Percentiles rank a stretch among this genome's conserved stretches.
These are phyloP conservation scores for Pistacia atlantica DNA, from an alignment of 345 rosid genomes.

Conservation along the genomic window DNA sequence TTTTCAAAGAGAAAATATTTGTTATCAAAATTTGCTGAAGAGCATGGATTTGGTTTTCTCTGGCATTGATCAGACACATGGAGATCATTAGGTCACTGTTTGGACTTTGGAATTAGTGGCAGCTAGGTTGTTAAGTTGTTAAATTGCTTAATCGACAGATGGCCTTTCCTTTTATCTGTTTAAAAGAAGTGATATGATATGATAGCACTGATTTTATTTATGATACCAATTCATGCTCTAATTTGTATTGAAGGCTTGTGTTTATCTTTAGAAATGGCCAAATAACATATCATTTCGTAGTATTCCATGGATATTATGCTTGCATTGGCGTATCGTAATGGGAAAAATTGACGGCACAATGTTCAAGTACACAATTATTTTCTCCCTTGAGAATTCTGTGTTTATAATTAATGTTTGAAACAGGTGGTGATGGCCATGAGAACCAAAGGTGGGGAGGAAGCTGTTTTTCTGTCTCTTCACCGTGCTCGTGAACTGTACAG, in stretches of 20 bases:
- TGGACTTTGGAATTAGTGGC: not conserved
- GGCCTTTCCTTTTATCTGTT: not conserved
- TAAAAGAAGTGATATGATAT: no score
- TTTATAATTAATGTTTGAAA: constrained; percentile 11
- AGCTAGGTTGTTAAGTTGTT: not conserved
- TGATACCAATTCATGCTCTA: not conserved
- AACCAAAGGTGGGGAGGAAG: constrained; percentile 76
- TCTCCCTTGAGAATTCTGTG: not conserved
- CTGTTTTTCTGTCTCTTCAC: constrained; percentile 59
- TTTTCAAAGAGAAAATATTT: not conserved
- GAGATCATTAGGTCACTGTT: not conserved
- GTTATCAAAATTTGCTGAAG: not conserved
- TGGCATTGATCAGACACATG: not conserved
- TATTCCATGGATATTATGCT: no score
- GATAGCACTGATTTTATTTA: not conserved
- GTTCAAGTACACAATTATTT: not conserved
- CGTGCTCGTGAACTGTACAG: constrained; percentile 79
- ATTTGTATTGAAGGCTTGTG: not conserved
- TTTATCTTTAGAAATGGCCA: not conserved
- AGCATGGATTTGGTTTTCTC: not conserved
- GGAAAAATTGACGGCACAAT: not conserved
- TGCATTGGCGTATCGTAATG: not conserved
- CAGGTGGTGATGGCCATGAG: constrained; percentile 86
- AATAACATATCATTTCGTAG: no score
- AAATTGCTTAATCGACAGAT: not conserved